Evolutionary conservation across 2,329 filamentous ascomycete species (phyloP).

Genomic region (Alternaria novae-zelandiae): DNA sequence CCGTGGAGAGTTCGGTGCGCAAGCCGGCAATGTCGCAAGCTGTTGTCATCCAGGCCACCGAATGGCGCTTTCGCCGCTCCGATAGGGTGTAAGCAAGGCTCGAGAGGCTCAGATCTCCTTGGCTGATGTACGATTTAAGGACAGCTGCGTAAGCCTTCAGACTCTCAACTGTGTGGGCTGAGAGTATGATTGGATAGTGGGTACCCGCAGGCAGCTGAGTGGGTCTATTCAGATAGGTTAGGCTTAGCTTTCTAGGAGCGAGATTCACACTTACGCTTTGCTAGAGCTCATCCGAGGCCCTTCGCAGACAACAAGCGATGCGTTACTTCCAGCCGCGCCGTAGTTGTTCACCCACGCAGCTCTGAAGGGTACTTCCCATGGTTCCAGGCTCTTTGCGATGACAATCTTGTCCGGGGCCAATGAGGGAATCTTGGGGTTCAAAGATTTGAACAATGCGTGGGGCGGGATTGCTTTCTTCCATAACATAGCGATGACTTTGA

Average conservation of each 20-base stretch:
- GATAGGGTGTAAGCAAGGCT: slow-evolving; percentile 11
- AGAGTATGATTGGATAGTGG: background rate
- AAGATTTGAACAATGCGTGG: slow-evolving; percentile 19
- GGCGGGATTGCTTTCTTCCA: slow-evolving; percentile 17
- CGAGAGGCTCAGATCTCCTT: background rate
- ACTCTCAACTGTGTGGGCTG: slow-evolving; percentile 6
- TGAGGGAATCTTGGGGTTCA: slow-evolving; percentile 26
- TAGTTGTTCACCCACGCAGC: slow-evolving; percentile 7
- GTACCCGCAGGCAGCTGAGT: background rate
- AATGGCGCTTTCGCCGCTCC: slow-evolving; percentile 7
- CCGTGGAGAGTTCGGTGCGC: background rate
- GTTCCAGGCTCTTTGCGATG: slow-evolving; percentile 5
- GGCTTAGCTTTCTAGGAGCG: background rate
- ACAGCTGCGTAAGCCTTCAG: background rate
- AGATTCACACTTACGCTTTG: background rate
- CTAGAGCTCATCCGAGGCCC: background rate
- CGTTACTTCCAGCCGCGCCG: slow-evolving; percentile 7
- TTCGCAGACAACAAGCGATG: slow-evolving; percentile 7
- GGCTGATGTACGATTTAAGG: background rate
- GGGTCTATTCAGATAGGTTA: background rate
- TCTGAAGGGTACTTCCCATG: slow-evolving; percentile 3
- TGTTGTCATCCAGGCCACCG: slow-evolving; percentile 6
- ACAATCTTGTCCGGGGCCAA: slow-evolving; percentile 4
- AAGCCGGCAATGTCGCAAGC: slow-evolving; percentile 1
- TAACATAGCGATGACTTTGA: slow-evolving; percentile 28